Evolutionary conservation across 192 early-diverging fungal species (phyloP), one percentile per base, ranked within the genome.

Genomic region (Allomyces javanicus): DNA sequence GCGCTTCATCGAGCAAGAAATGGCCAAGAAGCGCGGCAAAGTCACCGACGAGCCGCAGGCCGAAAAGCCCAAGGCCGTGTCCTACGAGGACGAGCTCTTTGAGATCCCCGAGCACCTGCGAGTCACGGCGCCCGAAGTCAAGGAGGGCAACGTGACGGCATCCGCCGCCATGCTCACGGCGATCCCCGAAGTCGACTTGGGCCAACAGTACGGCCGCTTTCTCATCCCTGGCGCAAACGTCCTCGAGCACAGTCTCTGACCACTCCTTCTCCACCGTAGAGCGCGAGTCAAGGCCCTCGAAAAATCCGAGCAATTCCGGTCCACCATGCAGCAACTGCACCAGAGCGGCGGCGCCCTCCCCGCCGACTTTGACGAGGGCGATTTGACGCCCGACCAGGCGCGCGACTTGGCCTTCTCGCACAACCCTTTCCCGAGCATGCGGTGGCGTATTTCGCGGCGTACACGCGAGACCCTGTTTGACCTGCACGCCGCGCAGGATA

Each of bases 101-200:
- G 50, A 14, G 21, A n/a, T 58, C 50, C 50, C 50, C 17, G 50
- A 58, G 2, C 50, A 58, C 50, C 50, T 58, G 50, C 50, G 50
- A 2, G 17, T 58, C 50, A 12, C 50, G 17, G 17, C 17, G 21
- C 50, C 50, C 50, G 50, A 58, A 1, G 81, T 89, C 33, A 75
- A 78, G 11, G 91, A 96, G 68, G 93, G 91, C 14, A 92, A 87
- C 66, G 90, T 91, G 9, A 85, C 91, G 25, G 76, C 90, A 27
- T 91, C 90, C 4, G 80, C 90, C 21, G 81, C 85, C 12, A 92
- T 96, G 90, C 70, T 96, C 40, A 90, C 90, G 9, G 89, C 89
- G 5, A 92, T 96, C 67, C 93, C 91, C 10, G 91, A 93, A 71
- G 87, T 92, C 10, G 90, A 93, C 69, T 75, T 96, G 10, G 93